These are phyloP conservation scores for Fonsecaea pedrosoi DNA, from an alignment of 2,329 filamentous ascomycete genomes.

Conservation along the genomic window DNA sequence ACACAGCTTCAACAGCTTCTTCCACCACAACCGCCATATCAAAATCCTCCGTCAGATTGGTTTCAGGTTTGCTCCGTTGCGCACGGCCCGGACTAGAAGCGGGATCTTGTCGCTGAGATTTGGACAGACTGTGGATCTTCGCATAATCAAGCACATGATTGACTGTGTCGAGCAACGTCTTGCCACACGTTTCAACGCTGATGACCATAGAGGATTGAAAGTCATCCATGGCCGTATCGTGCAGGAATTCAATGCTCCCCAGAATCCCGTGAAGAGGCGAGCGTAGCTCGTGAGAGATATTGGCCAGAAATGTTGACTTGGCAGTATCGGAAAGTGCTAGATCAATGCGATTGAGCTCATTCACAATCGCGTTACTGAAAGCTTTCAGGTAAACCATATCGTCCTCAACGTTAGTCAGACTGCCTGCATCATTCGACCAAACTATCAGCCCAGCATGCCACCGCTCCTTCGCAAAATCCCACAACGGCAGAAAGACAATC, in stretches of 20 bases:
- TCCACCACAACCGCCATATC: slow-evolving; percentile 43
- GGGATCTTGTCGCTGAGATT: slow-evolving; percentile 15
- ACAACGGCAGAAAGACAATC: slow-evolving; percentile 57
- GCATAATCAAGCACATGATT: slow-evolving; percentile 58
- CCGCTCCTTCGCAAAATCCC: slow-evolving; percentile 57
- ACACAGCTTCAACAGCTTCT: slow-evolving; percentile 61
- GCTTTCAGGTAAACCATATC: slow-evolving; percentile 51
- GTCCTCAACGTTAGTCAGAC: slow-evolving; percentile 45
- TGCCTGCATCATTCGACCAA: slow-evolving; percentile 48
- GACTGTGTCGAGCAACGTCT: slow-evolving; percentile 53
- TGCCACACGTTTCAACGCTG: slow-evolving; percentile 51
- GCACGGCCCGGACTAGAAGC: slow-evolving; percentile 6
- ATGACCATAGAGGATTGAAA: slow-evolving; percentile 51
- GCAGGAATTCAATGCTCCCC: slow-evolving; percentile 51
- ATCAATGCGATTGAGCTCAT: slow-evolving; percentile 52
- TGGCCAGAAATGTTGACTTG: slow-evolving; percentile 54
- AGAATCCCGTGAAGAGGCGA: slow-evolving; percentile 53
- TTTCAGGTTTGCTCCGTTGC: slow-evolving; percentile 27
- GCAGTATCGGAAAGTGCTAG: slow-evolving; percentile 52
- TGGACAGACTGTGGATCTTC: slow-evolving; percentile 57
- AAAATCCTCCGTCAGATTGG: slow-evolving; percentile 44
- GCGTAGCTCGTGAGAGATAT: slow-evolving; percentile 54
- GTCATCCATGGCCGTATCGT: slow-evolving; percentile 48
- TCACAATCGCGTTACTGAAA: slow-evolving; percentile 53
- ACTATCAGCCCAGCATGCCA: slow-evolving; percentile 57